Evolutionary conservation across 1,284 basidiomycete genomes (phyloP).

Genomic region (Pseudomicrostroma phylloplanum): DNA sequence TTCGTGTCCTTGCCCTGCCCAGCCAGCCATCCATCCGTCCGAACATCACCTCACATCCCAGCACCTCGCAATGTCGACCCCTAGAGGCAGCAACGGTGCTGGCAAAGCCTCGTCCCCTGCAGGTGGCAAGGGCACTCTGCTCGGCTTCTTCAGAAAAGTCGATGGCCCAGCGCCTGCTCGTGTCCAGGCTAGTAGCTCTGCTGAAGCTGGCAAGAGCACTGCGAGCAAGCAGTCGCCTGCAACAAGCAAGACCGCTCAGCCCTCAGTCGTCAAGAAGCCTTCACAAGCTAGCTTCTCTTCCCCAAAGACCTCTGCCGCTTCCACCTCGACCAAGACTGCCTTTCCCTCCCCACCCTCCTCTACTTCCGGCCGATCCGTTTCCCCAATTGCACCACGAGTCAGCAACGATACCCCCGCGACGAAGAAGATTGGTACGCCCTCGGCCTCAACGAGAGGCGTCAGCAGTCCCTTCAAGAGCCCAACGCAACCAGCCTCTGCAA

Average conservation of each 20-base stretch:
- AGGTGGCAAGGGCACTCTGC: background rate
- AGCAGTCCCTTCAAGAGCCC: slow-evolving; percentile 5
- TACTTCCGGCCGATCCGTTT: background rate
- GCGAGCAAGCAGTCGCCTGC: background rate
- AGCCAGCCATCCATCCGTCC: too few species aligned
- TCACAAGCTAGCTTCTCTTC: background rate
- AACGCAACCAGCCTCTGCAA: background rate
- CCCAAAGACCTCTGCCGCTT: background rate
- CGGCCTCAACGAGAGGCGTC: background rate
- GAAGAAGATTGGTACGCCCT: background rate
- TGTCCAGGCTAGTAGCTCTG: background rate
- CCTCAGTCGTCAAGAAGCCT: too few species aligned
- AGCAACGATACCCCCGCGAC: background rate
- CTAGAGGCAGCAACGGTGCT: too few species aligned
- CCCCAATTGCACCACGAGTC: background rate
- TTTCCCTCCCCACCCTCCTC: slow-evolving; percentile 5
- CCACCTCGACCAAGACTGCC: background rate
- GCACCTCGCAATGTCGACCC: too few species aligned
- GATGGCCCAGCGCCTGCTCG: slow-evolving; percentile 6
- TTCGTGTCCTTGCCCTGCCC: too few species aligned
- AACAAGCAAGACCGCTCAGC: too few species aligned
- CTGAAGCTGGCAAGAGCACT: background rate
- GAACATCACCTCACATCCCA: too few species aligned
- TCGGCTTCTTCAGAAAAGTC: slow-evolving; percentile 7
- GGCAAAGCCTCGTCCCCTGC: too few species aligned